Percentiles rank a stretch among this genome's conserved stretches.
phyloP scores from a whole-genome alignment of 345 rosid genomes.

The Isatis tinctoria region DNA sequence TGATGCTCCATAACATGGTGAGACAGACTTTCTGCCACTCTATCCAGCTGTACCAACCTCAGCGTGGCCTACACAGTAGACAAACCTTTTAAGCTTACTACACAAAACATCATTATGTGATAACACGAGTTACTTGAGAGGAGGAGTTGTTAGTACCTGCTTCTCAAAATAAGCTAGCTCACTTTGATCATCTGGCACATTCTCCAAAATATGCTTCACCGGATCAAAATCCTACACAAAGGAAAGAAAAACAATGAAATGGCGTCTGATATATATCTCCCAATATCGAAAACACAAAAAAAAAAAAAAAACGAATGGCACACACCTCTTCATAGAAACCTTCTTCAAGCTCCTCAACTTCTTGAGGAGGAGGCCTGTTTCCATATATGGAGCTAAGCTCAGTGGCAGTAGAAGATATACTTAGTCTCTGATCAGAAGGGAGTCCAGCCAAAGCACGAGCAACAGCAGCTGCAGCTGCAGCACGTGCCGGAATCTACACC shows the following conservation, averaged over 20 bases:
- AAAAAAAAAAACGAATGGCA: neutral
- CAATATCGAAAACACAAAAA: neutral
- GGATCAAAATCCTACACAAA: slow-evolving; percentile 84
- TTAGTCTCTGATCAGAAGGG: slow-evolving; percentile 72
- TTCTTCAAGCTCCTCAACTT: slow-evolving; percentile 64
- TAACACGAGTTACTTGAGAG: neutral
- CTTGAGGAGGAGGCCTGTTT: slow-evolving; percentile 50
- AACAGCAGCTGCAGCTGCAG: slow-evolving; percentile 96
- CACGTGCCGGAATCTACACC: slow-evolving; percentile 90
- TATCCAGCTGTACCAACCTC: slow-evolving; percentile 87
- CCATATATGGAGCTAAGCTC: slow-evolving; percentile 79
- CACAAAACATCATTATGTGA: neutral
- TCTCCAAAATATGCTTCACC: slow-evolving; percentile 70
- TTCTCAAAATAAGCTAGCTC: slow-evolving; percentile 73
- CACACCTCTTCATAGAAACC: slow-evolving; percentile 84
- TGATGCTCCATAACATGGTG: slow-evolving; percentile 92
- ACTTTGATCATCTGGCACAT: slow-evolving; percentile 62
- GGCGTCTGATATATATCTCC: neutral
- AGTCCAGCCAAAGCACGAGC: slow-evolving; percentile 89
- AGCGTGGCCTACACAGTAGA: slow-evolving; percentile 63
- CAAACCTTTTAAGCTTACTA: neutral
- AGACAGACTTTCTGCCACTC: slow-evolving; percentile 74
- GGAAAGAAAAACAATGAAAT: neutral
- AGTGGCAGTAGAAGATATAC: slow-evolving; percentile 74
- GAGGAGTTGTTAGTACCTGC: slow-evolving; percentile 50